phyloP scores from a whole-genome alignment of 345 rosid genomes.

The Pistacia integerrima region DNA sequence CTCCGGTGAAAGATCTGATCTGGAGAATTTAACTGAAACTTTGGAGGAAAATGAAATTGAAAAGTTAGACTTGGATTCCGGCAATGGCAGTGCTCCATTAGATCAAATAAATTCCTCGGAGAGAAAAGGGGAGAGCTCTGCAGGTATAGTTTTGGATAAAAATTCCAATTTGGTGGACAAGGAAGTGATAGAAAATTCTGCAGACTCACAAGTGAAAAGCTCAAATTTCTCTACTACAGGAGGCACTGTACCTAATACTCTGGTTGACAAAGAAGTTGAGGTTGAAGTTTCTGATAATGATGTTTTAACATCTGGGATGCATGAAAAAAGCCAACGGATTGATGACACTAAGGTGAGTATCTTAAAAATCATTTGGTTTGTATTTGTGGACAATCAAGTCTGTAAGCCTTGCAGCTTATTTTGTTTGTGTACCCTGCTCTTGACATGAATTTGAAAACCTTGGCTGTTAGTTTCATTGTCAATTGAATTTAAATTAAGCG shows the following conservation, averaged over 20 bases:
- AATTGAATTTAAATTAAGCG: neutral
- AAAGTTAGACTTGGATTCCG: constrained; percentile 24
- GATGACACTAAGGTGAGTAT: constrained; percentile 37
- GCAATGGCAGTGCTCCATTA: constrained; percentile 14
- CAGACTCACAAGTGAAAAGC: constrained; percentile 29
- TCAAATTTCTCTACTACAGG: constrained; percentile 25
- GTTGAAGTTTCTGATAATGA: constrained; percentile 21
- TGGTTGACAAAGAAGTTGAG: constrained; percentile 22
- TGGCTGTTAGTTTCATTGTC: constrained; percentile 1
- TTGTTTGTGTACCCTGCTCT: neutral
- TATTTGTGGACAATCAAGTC: constrained; percentile 8
- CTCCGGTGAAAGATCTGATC: constrained; percentile 28
- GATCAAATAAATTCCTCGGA: constrained; percentile 14
- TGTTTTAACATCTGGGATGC: constrained; percentile 17
- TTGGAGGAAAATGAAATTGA: constrained; percentile 26
- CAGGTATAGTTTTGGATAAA: constrained; percentile 20
- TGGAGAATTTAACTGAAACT: constrained; percentile 14
- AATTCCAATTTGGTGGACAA: constrained; percentile 10
- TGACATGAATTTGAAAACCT: neutral
- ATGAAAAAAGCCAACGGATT: constrained; percentile 20
- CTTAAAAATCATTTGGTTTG: neutral
- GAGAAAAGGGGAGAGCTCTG: constrained; percentile 16
- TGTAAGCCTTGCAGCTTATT: neutral
- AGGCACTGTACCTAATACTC: constrained; percentile 16
- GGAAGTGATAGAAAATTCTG: constrained; percentile 15